Evolutionary conservation across 805 yeast species (phyloP).

Genomic region (Yarrowia deformans): DNA sequence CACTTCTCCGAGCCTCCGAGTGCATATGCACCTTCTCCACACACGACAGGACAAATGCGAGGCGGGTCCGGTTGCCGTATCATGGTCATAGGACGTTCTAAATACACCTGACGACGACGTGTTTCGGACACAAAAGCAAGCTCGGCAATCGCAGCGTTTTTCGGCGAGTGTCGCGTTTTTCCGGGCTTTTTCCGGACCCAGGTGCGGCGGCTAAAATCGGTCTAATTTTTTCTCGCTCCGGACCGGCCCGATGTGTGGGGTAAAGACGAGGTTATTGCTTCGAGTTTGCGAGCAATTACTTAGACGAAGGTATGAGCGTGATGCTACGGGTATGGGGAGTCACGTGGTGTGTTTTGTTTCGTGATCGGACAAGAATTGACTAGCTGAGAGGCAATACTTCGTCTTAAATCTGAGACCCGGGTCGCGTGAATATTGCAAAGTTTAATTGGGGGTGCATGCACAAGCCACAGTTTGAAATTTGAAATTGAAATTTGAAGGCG

Average conservation of each 20-base stretch:
- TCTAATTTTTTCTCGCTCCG: neutral
- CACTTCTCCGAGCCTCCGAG: conserved; percentile 4
- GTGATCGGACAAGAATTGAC: neutral
- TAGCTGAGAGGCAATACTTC: neutral
- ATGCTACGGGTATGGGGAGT: neutral
- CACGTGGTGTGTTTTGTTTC: neutral
- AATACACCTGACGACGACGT: neutral
- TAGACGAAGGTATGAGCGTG: neutral
- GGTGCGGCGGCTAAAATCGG: conserved; percentile 5
- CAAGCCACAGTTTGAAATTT: neutral
- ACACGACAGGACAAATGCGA: conserved; percentile 1
- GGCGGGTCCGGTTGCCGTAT: neutral
- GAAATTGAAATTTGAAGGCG: no score
- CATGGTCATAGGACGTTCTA: neutral
- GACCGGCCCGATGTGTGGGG: conserved; percentile 11
- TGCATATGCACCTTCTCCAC: neutral
- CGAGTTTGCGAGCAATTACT: neutral
- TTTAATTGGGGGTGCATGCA: neutral
- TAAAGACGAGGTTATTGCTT: neutral
- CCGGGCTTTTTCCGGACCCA: neutral
- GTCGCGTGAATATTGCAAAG: conserved; percentile 10
- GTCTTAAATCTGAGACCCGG: neutral
- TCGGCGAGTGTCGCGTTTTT: neutral
- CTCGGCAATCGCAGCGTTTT: neutral
- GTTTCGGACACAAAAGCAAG: neutral